Conservation (phyloP, 2,329 filamentous ascomycete genomes). For the Neurospora sp. region DNA sequence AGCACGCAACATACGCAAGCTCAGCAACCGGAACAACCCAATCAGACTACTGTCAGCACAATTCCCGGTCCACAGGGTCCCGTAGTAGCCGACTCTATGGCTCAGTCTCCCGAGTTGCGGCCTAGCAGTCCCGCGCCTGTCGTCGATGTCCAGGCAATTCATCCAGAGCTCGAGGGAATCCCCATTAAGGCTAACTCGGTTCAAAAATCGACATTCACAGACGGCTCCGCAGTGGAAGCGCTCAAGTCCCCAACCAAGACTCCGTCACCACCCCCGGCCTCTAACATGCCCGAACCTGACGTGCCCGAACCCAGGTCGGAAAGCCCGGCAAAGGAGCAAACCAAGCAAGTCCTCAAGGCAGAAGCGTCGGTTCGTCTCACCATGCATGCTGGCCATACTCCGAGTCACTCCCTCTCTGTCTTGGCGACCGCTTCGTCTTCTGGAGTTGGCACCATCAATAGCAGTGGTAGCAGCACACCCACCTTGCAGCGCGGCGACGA, state of each 20-base stretch:
- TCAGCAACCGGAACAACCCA: neutral
- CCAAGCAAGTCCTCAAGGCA: slow-evolving; percentile 35
- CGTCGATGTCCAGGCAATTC: slow-evolving; percentile 48
- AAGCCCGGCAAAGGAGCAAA: slow-evolving; percentile 25
- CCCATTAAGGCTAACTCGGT: slow-evolving; percentile 44
- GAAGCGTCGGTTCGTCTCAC: slow-evolving; percentile 42
- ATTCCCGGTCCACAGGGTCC: neutral
- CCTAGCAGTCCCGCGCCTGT: slow-evolving; percentile 28
- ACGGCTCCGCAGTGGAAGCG: slow-evolving; percentile 21
- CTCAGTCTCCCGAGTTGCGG: neutral
- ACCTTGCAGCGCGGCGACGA: slow-evolving; percentile 18
- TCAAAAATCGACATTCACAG: slow-evolving; percentile 40
- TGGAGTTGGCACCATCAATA: slow-evolving; percentile 27
- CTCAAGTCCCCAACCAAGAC: slow-evolving; percentile 20
- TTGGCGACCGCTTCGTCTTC: slow-evolving; percentile 36
- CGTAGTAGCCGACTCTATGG: neutral
- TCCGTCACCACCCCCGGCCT: slow-evolving; percentile 21
- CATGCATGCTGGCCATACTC: slow-evolving; percentile 55
- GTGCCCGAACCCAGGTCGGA: slow-evolving; percentile 13
- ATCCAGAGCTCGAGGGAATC: slow-evolving; percentile 50
- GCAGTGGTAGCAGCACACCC: slow-evolving; percentile 30
- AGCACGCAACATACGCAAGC: neutral
- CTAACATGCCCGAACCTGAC: slow-evolving; percentile 13
- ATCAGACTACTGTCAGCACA: neutral
- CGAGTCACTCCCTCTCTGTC: slow-evolving; percentile 47